These are phyloP conservation scores for Thalassiosira livingstoniorum DNA, from an alignment of 352 stramenopile species.

Conservation along the genomic window DNA sequence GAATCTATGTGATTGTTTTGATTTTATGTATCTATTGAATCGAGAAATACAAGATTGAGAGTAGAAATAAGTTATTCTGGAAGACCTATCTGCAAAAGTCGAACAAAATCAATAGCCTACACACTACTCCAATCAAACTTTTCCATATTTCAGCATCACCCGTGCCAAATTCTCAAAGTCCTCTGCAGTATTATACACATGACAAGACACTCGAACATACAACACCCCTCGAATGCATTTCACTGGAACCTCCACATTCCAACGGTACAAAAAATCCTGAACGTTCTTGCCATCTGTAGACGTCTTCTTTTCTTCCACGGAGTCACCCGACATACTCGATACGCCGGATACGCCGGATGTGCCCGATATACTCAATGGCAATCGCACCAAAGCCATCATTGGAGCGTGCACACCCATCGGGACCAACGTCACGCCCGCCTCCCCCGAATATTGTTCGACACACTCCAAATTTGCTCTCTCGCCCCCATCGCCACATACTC, in stretches of 20 bases:
- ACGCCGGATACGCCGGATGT: conserved; percentile 13
- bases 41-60: not conserved
- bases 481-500: conserved; percentile 79
- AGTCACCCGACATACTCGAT: not conserved
- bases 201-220: conserved; percentile 91
- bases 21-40: not conserved
- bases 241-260: conserved; percentile 92
- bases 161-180: conserved; percentile 86
- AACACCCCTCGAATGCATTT: conserved; percentile 90
- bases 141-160: conserved; percentile 20
- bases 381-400: conserved; percentile 70
- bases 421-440: conserved; percentile 52
- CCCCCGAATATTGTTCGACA: conserved; percentile 29
- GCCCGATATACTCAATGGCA: conserved; percentile 80
- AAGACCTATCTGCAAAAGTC: not conserved
- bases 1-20: not conserved
- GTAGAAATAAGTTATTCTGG: not conserved
- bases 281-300: conserved; percentile 91
- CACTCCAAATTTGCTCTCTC: conserved; percentile 84
- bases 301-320: conserved; percentile 63
- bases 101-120: not conserved
- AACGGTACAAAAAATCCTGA: conserved; percentile 90
- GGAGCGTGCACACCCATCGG: conserved; percentile 60
- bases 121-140: not conserved
- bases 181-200: conserved; percentile 91